These are phyloP conservation scores for Aspergillus bridgeri DNA, from an alignment of 495 filamentous ascomycete genomes.

Conservation along the genomic window DNA sequence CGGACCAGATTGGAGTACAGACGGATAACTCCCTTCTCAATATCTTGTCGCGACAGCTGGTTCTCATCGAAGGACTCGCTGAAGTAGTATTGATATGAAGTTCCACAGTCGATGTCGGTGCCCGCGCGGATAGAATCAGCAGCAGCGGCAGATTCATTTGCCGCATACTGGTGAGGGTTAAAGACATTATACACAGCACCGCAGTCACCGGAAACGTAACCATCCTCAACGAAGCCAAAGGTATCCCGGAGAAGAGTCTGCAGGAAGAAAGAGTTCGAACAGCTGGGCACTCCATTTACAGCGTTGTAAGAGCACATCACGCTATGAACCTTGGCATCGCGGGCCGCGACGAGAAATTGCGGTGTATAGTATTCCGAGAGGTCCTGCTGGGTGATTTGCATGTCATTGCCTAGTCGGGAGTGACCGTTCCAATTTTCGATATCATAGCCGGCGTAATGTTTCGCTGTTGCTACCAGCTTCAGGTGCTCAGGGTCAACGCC, in stretches of 20 bases:
- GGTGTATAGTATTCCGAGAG: constrained; percentile 51
- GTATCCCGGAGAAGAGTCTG: constrained; percentile 55
- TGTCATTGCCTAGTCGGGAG: constrained; percentile 52
- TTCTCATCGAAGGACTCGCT: constrained; percentile 47
- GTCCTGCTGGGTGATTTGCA: constrained; percentile 53
- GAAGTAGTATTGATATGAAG: constrained; percentile 50
- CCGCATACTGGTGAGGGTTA: constrained; percentile 51
- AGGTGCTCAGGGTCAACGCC: constrained; percentile 39
- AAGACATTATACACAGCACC: constrained; percentile 57
- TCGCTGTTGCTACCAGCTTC: constrained; percentile 61
- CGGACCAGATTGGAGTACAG: constrained; percentile 54
- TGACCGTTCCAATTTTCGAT: constrained; percentile 57
- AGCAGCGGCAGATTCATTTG: constrained; percentile 41
- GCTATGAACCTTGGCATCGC: constrained; percentile 54
- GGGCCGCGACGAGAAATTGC: constrained; percentile 32
- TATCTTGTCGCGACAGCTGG: constrained; percentile 42
- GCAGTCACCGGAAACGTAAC: constrained; percentile 57
- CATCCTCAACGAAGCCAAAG: constrained; percentile 44
- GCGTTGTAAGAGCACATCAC: constrained; percentile 63
- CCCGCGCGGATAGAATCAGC: constrained; percentile 57
- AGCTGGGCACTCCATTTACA: constrained; percentile 57
- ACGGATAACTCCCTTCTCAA: constrained; percentile 53
- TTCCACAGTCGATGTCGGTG: constrained; percentile 60
- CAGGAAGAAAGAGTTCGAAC: constrained; percentile 53
- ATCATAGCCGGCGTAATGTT: constrained; percentile 65